Evolutionary conservation across 176 grass and related monocot genomes (phyloP), one percentile per base, ranked within the genome.

Genomic region (Triticum dicoccoides): DNA sequence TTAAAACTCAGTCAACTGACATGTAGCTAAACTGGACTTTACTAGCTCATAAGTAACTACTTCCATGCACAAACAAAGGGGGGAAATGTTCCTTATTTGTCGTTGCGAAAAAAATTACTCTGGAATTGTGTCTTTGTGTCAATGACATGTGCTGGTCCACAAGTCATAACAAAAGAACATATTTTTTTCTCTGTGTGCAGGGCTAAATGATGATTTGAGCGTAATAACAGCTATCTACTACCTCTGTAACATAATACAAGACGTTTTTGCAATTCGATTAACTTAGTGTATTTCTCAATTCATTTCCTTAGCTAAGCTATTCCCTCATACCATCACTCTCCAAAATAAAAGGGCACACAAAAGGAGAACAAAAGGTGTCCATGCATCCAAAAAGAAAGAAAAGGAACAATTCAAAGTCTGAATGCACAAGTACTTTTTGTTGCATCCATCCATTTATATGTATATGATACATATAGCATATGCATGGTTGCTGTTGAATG

Each of bases 311-410:
- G 32, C 66, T 69, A 69, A 69, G n/a, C 25, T 27, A 30, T 70
- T 47, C 70, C n/a, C 10, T 44, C 4, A 4, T 64, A n/a, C 20
- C 39, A 78, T 86, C 79, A 71, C 64, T 78, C 72, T 83, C 72
- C 76, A 87, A 90, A 83, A 79, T 23, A 79, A 69, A 23, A 51
- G 2, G 42, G 58, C 32, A 21, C 20, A 37, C 11, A 90, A 78
- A 89, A 63, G 10, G 59, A 79, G 76, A 82, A 78, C 79, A 11
- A 89, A 78, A 85, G 15, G 70, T 82, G 18, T n/a, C 44, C 39
- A 89, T 71, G 35, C 9, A 83, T 88, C 63, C 79, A 89, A 83
- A 92, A 80, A 68, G 82, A 89, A 92, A 80, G 74, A 77, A 71
- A 79, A 62, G 83, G 90, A 90, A 90, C 90, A 88, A 86, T 86